Evolutionary conservation across 2,329 filamentous ascomycete species (phyloP).

Genomic region (Xylaria multiplex): DNA sequence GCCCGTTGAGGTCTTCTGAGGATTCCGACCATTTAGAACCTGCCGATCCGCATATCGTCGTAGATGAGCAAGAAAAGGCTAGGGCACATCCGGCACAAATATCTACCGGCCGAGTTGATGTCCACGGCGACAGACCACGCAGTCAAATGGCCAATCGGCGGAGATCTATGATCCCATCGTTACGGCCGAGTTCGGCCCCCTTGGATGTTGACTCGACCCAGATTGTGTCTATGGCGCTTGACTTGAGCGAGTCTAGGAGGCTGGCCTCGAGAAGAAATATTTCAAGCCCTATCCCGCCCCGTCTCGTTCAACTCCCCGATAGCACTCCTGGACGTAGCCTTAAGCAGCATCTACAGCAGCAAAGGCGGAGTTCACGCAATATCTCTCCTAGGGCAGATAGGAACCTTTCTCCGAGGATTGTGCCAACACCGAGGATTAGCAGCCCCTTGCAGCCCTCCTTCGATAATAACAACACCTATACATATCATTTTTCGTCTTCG

Average conservation of each 20-base stretch:
- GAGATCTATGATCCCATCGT: slow-evolving; percentile 42
- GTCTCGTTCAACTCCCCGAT: slow-evolving; percentile 63
- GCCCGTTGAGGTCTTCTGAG: slow-evolving; percentile 37
- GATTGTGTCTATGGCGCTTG: slow-evolving; percentile 92
- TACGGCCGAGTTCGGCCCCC: slow-evolving; percentile 43
- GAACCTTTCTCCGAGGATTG: slow-evolving; percentile 53
- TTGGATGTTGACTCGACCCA: slow-evolving; percentile 82
- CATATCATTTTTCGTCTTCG: slow-evolving; percentile 78
- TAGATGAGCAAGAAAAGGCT: slow-evolving; percentile 35
- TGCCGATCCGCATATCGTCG: slow-evolving; percentile 28
- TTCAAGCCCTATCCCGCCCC: slow-evolving; percentile 62
- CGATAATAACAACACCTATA: slow-evolving; percentile 61
- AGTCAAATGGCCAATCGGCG: slow-evolving; percentile 43
- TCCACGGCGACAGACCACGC: slow-evolving; percentile 41
- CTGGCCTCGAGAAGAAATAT: slow-evolving; percentile 68
- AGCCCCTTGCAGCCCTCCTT: slow-evolving; percentile 61
- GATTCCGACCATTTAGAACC: slow-evolving; percentile 21
- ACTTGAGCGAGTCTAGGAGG: slow-evolving; percentile 82
- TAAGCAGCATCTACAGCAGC: slow-evolving; percentile 76
- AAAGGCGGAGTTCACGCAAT: slow-evolving; percentile 70
- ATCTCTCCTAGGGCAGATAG: slow-evolving; percentile 67
- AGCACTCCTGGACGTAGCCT: slow-evolving; percentile 67
- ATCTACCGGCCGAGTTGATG: slow-evolving; percentile 31
- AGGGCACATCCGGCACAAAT: slow-evolving; percentile 32
- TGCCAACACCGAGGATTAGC: slow-evolving; percentile 54